phyloP scores from a whole-genome alignment of 352 stramenopile genomes.

The Globisporangium abappressorium region DNA sequence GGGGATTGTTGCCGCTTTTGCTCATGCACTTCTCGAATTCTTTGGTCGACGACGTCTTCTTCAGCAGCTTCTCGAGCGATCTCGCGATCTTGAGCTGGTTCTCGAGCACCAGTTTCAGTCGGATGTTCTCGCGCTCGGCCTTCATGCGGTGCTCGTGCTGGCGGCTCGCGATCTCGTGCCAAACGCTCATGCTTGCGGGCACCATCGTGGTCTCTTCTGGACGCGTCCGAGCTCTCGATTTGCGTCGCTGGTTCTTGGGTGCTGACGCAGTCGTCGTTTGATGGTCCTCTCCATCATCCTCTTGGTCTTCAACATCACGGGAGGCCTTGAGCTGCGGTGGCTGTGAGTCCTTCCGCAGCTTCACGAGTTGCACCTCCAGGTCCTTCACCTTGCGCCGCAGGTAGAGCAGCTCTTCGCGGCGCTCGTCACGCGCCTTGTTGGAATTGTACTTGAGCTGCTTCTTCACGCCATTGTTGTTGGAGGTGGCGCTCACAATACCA shows the following conservation, averaged over 20 bases:
- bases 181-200: constrained; percentile 1
- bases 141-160: constrained; percentile 34
- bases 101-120: constrained; percentile 1
- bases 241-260: neutral
- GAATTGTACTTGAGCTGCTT: constrained; percentile 35
- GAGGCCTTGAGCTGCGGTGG: neutral
- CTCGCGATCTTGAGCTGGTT: constrained; percentile 27
- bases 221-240: neutral
- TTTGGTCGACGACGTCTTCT: neutral
- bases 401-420: constrained; percentile 37
- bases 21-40: neutral
- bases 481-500: neutral
- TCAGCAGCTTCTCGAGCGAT: constrained; percentile 5
- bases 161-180: constrained; percentile 18
- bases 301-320: neutral
- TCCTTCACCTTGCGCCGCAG: constrained; percentile 35
- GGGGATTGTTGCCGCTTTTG: neutral
- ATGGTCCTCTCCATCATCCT: too few species aligned
- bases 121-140: constrained; percentile 51
- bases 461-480: neutral
- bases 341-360: neutral
- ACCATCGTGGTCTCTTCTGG: neutral
- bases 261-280: too few species aligned
- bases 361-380: constrained; percentile 34
- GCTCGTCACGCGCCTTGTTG: constrained; percentile 44